Evolutionary conservation across 2,329 filamentous ascomycete species (phyloP).

Genomic region (Cytospora chrysosperma): DNA sequence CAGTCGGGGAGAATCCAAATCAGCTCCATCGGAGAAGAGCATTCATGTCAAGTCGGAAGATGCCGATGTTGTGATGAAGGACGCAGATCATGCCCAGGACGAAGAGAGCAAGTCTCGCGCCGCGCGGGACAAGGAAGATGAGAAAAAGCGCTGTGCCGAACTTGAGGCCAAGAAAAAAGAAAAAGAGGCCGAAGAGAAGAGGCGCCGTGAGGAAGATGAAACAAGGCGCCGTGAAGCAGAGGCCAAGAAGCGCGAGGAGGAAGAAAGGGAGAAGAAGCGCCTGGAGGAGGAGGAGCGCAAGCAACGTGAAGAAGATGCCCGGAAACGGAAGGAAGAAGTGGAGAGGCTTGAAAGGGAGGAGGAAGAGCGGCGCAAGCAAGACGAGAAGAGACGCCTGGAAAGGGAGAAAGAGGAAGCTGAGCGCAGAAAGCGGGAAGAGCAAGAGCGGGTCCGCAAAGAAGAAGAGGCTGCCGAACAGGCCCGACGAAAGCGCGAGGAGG

Average conservation of each 20-base stretch:
- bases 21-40: constrained; percentile 44
- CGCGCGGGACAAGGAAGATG: constrained; percentile 32
- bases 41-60: constrained; percentile 61
- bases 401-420: constrained; percentile 46
- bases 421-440: constrained; percentile 41
- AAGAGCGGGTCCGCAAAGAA: constrained; percentile 46
- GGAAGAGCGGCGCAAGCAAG: constrained; percentile 29
- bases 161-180: constrained; percentile 31
- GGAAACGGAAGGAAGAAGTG: constrained; percentile 36
- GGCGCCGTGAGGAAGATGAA: constrained; percentile 37
- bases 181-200: constrained; percentile 34
- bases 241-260: constrained; percentile 33
- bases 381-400: constrained; percentile 35
- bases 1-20: constrained; percentile 45
- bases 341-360: constrained; percentile 36
- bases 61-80: constrained; percentile 55
- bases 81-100: constrained; percentile 37
- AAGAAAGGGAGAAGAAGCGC: constrained; percentile 36
- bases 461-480: constrained; percentile 51
- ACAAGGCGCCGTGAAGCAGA: constrained; percentile 24
- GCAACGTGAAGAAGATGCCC: constrained; percentile 29
- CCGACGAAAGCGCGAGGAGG: constrained; percentile 50
- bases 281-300: constrained; percentile 30
- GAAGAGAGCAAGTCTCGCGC: constrained; percentile 28
- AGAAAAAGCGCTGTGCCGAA: constrained; percentile 32